These are phyloP conservation scores for Sugiyamaella smithiae DNA, from an alignment of 805 yeast genomes.

Conservation along the genomic window DNA sequence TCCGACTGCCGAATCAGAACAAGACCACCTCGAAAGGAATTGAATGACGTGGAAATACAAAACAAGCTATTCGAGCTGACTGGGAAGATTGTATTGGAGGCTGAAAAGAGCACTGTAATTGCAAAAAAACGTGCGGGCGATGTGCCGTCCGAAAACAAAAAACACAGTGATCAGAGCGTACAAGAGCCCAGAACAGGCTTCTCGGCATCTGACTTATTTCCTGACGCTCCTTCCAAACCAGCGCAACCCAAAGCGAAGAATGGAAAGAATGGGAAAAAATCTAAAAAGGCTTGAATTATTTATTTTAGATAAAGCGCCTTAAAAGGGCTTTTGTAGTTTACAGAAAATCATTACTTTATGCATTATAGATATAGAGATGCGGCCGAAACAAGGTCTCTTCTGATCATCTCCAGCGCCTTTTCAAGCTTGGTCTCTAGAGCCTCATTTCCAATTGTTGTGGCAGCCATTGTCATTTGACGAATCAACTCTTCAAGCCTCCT, in stretches of 20 bases:
- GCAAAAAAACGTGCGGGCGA: conserved; percentile 48
- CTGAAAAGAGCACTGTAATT: conserved; percentile 72
- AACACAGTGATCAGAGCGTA: neutral
- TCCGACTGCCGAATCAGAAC: conserved; percentile 62
- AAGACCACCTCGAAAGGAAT: conserved; percentile 57
- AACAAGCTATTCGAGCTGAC: conserved; percentile 57
- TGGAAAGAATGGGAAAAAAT: conserved; percentile 8
- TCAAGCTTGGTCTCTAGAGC: conserved; percentile 88
- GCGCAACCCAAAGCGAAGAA: conserved; percentile 14
- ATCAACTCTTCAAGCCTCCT: conserved; percentile 90
- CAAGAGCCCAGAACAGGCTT: neutral
- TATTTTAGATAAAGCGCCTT: too few species aligned
- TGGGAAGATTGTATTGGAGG: conserved; percentile 48
- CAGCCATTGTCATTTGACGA: conserved; percentile 85
- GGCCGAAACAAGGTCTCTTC: conserved; percentile 95
- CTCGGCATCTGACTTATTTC: conserved; percentile 2
- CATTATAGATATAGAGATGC: conserved; percentile 74
- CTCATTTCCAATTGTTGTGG: conserved; percentile 89
- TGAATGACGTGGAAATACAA: conserved; percentile 60
- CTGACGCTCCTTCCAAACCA: neutral
- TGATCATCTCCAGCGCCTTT: conserved; percentile 76
- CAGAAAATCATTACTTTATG: neutral
- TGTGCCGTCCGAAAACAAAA: conserved; percentile 3
- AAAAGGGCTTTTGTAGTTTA: too few species aligned
- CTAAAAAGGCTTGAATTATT: neutral